phyloP scores from a whole-genome alignment of 768 basidiomycete genomes.

The Wakefieldia striispora region DNA sequence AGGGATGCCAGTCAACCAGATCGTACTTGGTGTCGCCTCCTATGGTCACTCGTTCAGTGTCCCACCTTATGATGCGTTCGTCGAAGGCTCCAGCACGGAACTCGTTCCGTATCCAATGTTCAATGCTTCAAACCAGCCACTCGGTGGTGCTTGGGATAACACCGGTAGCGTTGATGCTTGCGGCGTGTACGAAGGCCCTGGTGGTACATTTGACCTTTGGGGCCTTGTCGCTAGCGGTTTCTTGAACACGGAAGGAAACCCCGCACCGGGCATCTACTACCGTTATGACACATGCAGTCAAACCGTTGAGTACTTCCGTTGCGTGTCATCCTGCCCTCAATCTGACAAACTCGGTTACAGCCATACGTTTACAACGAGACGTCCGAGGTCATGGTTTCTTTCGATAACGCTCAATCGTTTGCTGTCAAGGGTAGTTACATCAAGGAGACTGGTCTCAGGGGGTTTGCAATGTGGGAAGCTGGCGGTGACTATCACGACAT shows the following conservation, averaged over 20 bases:
- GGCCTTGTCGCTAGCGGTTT: slow-evolving; percentile 57
- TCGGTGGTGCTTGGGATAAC: slow-evolving; percentile 57
- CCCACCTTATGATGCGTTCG: slow-evolving; percentile 36
- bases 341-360: slow-evolving; percentile 32
- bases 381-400: slow-evolving; percentile 57
- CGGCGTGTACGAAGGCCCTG: slow-evolving; percentile 44
- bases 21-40: slow-evolving; percentile 76
- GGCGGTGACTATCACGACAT: slow-evolving; percentile 61
- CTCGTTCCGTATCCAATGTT: slow-evolving; percentile 52
- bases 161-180: slow-evolving; percentile 52
- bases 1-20: slow-evolving; percentile 65
- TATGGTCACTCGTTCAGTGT: slow-evolving; percentile 74
- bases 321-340: neutral
- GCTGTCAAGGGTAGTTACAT: slow-evolving; percentile 59
- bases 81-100: slow-evolving; percentile 28
- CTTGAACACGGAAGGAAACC: slow-evolving; percentile 32
- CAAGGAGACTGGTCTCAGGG: slow-evolving; percentile 46
- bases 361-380: slow-evolving; percentile 61
- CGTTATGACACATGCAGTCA: slow-evolving; percentile 65
- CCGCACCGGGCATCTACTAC: slow-evolving; percentile 46
- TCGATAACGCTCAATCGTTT: slow-evolving; percentile 58
- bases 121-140: slow-evolving; percentile 38
- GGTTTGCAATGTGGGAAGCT: slow-evolving; percentile 71
- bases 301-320: slow-evolving; percentile 47
- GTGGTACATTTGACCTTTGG: slow-evolving; percentile 59